These are phyloP conservation scores for Cercospora zeae-maydis DNA, from an alignment of 2,329 filamentous ascomycete species.

Conservation along the genomic window DNA sequence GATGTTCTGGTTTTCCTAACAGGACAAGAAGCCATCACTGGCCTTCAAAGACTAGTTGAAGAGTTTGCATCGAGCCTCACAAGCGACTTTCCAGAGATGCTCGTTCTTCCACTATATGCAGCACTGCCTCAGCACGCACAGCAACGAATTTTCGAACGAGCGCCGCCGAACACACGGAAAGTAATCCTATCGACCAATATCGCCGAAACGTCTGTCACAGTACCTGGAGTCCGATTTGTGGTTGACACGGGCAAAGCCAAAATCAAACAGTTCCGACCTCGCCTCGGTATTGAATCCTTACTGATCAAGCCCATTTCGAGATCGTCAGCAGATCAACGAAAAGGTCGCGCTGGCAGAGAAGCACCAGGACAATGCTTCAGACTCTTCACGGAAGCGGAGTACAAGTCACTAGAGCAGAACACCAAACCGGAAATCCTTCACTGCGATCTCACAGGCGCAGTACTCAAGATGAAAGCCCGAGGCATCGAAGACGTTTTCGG, in stretches of 20 bases:
- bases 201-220: slow-evolving; percentile 96
- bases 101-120: slow-evolving; percentile 79
- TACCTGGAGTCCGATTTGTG: slow-evolving; percentile 86
- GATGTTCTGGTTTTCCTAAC: slow-evolving; percentile 91
- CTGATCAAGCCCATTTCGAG: slow-evolving; percentile 87
- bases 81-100: slow-evolving; percentile 43
- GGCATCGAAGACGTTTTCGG: slow-evolving; percentile 75
- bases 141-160: slow-evolving; percentile 76
- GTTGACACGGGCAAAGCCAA: slow-evolving; percentile 93
- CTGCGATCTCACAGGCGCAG: slow-evolving; percentile 79
- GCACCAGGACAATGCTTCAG: slow-evolving; percentile 84
- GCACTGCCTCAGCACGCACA: slow-evolving; percentile 84
- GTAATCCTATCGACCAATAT: slow-evolving; percentile 94
- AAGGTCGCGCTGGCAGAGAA: slow-evolving; percentile 90
- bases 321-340: slow-evolving; percentile 86
- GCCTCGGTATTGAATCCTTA: slow-evolving; percentile 83
- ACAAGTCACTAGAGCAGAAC: slow-evolving; percentile 64
- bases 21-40: slow-evolving; percentile 89
- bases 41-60: slow-evolving; percentile 73
- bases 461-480: slow-evolving; percentile 90
- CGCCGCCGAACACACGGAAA: slow-evolving; percentile 73
- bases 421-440: slow-evolving; percentile 86
- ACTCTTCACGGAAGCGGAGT: slow-evolving; percentile 79
- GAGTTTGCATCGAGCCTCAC: slow-evolving; percentile 72
- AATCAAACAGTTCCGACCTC: slow-evolving; percentile 81